These are phyloP conservation scores for Cercospora sp. DNA, from an alignment of 2,329 filamentous ascomycete genomes.

Conservation along the genomic window DNA sequence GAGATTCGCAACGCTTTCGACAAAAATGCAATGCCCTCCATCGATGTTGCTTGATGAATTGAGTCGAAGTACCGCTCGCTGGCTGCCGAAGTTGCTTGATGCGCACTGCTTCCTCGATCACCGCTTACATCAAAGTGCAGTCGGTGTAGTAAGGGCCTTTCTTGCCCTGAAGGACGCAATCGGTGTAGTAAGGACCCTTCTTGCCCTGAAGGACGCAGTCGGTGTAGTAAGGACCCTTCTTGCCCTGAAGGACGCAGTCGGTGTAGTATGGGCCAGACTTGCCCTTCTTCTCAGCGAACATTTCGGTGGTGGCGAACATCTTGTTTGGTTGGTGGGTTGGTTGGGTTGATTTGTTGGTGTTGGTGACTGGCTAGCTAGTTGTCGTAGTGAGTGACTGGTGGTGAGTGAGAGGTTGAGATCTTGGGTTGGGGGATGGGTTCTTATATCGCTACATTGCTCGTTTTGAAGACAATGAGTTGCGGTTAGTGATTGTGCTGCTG, in stretches of 20 bases:
- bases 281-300: not conserved
- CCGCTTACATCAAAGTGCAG: not conserved
- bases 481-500: not conserved
- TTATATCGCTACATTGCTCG: not conserved
- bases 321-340: not conserved
- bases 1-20: not conserved
- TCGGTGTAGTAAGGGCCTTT: not conserved
- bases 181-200: not conserved
- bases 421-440: not conserved
- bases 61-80: not conserved
- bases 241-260: not conserved
- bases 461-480: not conserved
- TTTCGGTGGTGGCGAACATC: not conserved
- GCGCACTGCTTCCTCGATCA: not conserved
- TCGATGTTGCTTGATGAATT: not conserved
- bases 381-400: slow-evolving; percentile 1
- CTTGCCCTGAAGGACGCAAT: not conserved
- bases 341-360: not conserved
- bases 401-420: not conserved
- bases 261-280: not conserved
- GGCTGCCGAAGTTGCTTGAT: not conserved
- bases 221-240: not conserved
- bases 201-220: not conserved
- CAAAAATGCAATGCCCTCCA: not conserved
- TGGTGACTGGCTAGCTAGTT: not conserved